Evolutionary conservation across 2,329 filamentous ascomycete species (phyloP).

Genomic region (Phoma sp.): DNA sequence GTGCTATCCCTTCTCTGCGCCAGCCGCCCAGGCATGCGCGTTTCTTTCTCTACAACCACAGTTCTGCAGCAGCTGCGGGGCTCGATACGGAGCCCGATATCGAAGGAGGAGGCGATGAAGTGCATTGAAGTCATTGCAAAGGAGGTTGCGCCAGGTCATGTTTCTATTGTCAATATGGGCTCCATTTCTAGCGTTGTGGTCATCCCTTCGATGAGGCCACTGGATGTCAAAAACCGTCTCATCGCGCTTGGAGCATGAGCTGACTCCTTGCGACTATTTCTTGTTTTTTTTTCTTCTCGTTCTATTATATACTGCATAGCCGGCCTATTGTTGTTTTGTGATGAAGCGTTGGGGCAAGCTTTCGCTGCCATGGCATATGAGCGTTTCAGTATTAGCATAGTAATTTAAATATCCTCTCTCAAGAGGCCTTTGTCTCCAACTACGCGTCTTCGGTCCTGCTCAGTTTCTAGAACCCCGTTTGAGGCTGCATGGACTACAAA

Average conservation of each 20-base stretch:
- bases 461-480: neutral
- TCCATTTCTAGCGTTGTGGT: conserved; percentile 53
- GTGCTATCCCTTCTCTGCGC: conserved; percentile 52
- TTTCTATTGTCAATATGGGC: conserved; percentile 48
- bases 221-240: conserved; percentile 43
- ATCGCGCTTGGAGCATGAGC: conserved; percentile 32
- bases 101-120: conserved; percentile 52
- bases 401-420: neutral
- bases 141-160: conserved; percentile 53
- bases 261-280: neutral
- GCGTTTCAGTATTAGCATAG: conserved; percentile 1
- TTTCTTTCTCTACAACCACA: conserved; percentile 53
- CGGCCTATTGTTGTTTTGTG: conserved; percentile 1
- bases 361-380: neutral
- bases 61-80: conserved; percentile 53
- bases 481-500: neutral
- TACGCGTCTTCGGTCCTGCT: neutral
- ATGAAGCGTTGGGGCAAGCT: conserved; percentile 4
- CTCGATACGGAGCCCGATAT: conserved; percentile 54
- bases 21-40: conserved; percentile 42
- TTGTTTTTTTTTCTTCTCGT: neutral
- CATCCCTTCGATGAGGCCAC: conserved; percentile 42
- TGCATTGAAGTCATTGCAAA: conserved; percentile 51
- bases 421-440: neutral
- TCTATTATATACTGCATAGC: conserved; percentile 9